phyloP scores from a whole-genome alignment of 441 rosid species.

The Mallotus repandus region DNA sequence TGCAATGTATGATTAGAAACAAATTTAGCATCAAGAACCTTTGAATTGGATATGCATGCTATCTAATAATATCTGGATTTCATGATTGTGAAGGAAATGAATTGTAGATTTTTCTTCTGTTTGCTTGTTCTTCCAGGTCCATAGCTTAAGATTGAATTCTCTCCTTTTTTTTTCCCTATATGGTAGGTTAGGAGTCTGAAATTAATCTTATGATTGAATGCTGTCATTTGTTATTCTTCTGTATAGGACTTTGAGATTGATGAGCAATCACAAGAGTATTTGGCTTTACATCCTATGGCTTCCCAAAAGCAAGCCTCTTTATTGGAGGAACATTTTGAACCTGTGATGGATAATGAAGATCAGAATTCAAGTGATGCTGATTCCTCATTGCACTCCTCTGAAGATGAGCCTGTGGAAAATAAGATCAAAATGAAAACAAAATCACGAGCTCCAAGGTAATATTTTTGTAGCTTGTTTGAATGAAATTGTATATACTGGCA shows the following conservation, averaged over 20 bases:
- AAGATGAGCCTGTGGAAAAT: constrained; percentile 38
- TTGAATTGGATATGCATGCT: too few relatives aligned
- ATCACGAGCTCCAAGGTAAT: constrained; percentile 59
- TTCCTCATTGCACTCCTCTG: constrained; percentile 47
- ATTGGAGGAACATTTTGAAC: constrained; percentile 82
- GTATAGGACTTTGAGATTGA: constrained; percentile 73
- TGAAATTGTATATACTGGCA: neutral
- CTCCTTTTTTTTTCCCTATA: neutral
- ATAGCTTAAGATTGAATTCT: neutral
- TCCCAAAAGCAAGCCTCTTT: constrained; percentile 58
- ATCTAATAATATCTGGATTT: neutral
- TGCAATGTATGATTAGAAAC: neutral
- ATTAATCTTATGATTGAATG: neutral
- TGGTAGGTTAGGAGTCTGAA: neutral
- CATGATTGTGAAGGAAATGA: neutral
- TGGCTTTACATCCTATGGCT: constrained; percentile 73
- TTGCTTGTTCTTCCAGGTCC: constrained; percentile 10
- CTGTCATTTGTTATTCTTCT: neutral
- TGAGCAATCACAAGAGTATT: constrained; percentile 55
- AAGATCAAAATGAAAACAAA: constrained; percentile 38
- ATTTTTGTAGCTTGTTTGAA: constrained; percentile 4
- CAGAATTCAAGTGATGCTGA: constrained; percentile 49
- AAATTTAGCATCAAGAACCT: constrained; percentile 1
- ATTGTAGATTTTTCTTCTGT: neutral
- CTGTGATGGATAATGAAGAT: constrained; percentile 50